Conservation (phyloP, 495 filamentous ascomycete genomes). For the Hyaloscypha bicolor region DNA sequence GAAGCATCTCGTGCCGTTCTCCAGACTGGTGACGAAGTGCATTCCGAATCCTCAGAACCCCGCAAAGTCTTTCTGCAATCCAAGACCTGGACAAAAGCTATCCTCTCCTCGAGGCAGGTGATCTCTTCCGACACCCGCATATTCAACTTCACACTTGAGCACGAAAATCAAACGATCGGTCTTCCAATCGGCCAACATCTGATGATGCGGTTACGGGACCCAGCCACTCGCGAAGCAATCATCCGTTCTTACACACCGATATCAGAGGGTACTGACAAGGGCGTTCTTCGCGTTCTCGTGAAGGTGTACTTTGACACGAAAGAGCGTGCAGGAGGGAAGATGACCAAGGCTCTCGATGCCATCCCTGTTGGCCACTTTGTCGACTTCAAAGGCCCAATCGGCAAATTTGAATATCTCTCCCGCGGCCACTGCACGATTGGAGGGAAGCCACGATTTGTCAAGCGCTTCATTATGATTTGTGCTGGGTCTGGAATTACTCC, state of each 20-base stretch:
- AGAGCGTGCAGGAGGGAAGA: slow-evolving; percentile 68
- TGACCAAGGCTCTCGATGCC: slow-evolving; percentile 80
- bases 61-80: slow-evolving; percentile 70
- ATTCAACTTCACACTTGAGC: slow-evolving; percentile 80
- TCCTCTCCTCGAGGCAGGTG: slow-evolving; percentile 62
- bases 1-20: slow-evolving; percentile 57
- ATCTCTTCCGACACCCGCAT: slow-evolving; percentile 83
- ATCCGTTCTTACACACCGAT: slow-evolving; percentile 92
- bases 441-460: slow-evolving; percentile 58
- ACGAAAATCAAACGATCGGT: slow-evolving; percentile 69
- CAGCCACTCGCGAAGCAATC: slow-evolving; percentile 66
- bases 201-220: slow-evolving; percentile 79
- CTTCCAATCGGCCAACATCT: slow-evolving; percentile 90
- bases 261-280: slow-evolving; percentile 61
- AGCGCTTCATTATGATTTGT: slow-evolving; percentile 85
- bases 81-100: slow-evolving; percentile 69
- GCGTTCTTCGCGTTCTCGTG: slow-evolving; percentile 72
- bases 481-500: slow-evolving; percentile 90
- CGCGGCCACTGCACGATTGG: slow-evolving; percentile 65
- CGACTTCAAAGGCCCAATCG: slow-evolving; percentile 90
- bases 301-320: slow-evolving; percentile 80
- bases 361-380: slow-evolving; percentile 70
- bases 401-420: slow-evolving; percentile 82
- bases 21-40: slow-evolving; percentile 26
- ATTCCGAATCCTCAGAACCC: slow-evolving; percentile 31